Conservation (phyloP, 768 basidiomycete species). For the Mycena belliarum region DNA sequence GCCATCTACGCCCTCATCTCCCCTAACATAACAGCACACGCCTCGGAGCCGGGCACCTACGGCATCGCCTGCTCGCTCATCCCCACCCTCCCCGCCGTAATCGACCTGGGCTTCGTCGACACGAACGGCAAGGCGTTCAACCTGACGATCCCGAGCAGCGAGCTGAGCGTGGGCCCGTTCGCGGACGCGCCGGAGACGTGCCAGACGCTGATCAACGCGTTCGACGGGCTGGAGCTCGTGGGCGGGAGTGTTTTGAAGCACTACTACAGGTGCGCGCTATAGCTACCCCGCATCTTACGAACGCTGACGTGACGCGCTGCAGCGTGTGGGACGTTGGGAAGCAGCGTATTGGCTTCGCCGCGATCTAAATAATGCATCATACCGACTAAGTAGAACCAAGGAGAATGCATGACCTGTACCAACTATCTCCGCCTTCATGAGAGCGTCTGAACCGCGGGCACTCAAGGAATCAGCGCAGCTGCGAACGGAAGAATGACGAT, state of each 20-base stretch:
- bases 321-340: slow-evolving; percentile 10
- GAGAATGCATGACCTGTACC: not conserved
- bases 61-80: slow-evolving; percentile 53
- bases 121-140: slow-evolving; percentile 50
- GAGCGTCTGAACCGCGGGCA: no score
- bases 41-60: slow-evolving; percentile 55
- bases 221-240: slow-evolving; percentile 50
- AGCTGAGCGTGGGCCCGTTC: slow-evolving; percentile 62
- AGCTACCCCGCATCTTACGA: no score
- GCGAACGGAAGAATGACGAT: no score
- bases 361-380: not conserved
- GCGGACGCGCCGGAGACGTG: slow-evolving; percentile 45
- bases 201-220: slow-evolving; percentile 62
- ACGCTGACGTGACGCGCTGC: no score
- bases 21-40: slow-evolving; percentile 51
- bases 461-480: no score
- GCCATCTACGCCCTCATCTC: slow-evolving; percentile 60
- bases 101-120: slow-evolving; percentile 54
- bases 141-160: slow-evolving; percentile 56
- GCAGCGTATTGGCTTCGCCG: slow-evolving; percentile 13
- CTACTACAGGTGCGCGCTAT: slow-evolving; percentile 39
- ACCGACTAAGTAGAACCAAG: not conserved
- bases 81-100: slow-evolving; percentile 47
- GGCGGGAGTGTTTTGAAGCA: slow-evolving; percentile 61
- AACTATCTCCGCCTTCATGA: no score